Percentiles rank a stretch among this genome's conserved stretches.
These are phyloP conservation scores for Panus rudis DNA, from an alignment of 768 basidiomycete species.

Conservation along the genomic window DNA sequence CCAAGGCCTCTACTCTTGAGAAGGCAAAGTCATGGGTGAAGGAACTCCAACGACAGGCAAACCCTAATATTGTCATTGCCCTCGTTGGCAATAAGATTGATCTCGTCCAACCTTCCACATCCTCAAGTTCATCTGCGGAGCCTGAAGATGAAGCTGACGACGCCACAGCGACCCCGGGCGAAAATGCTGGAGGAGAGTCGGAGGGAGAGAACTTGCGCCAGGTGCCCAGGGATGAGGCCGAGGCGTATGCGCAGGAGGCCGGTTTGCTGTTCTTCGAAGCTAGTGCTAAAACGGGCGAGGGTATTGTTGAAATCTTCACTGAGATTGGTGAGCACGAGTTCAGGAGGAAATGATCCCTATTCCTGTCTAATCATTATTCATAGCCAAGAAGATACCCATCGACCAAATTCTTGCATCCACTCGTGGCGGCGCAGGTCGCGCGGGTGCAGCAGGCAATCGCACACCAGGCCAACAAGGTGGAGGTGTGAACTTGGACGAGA, in stretches of 20 bases:
- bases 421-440: constrained; percentile 57
- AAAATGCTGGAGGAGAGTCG: constrained; percentile 47
- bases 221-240: constrained; percentile 91
- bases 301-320: constrained; percentile 93
- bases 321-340: constrained; percentile 72
- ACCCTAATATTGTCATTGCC: constrained; percentile 98
- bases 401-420: constrained; percentile 89
- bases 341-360: not conserved
- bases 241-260: constrained; percentile 94
- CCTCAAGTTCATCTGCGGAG: constrained; percentile 50
- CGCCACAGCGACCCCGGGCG: constrained; percentile 82
- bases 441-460: constrained; percentile 49
- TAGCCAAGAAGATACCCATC: constrained; percentile 85
- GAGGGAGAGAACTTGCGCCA: constrained; percentile 69
- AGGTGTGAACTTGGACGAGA: constrained; percentile 66
- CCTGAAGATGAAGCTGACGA: constrained; percentile 89
- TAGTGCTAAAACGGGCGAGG: constrained; percentile 94
- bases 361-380: constrained; percentile 2
- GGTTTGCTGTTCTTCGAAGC: constrained; percentile 96
- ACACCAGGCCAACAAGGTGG: constrained; percentile 40
- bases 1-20: constrained; percentile 91
- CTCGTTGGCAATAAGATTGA: constrained; percentile 97
- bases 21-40: constrained; percentile 99
- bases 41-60: constrained; percentile 96
- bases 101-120: constrained; percentile 64